Evolutionary conservation across 768 basidiomycete species (phyloP).

Genomic region (Rhizopogon sp.): DNA sequence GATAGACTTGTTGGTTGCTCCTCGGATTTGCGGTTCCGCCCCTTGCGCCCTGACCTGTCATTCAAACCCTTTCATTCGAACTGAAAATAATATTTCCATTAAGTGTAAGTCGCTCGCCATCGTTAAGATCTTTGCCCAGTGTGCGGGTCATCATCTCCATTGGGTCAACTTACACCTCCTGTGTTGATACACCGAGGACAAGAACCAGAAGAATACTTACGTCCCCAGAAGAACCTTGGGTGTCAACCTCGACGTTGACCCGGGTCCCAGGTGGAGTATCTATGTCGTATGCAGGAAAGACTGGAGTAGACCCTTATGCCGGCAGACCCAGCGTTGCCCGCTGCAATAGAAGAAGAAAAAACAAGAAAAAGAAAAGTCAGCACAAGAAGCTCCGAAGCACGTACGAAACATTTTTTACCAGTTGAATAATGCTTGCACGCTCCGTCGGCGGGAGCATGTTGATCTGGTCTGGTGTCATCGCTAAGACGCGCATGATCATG

Average conservation of each 20-base stretch:
- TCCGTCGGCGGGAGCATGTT: conserved; percentile 68
- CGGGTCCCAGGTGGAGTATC: not conserved
- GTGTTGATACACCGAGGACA: not conserved
- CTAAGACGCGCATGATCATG: conserved; percentile 72
- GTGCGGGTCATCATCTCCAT: not conserved
- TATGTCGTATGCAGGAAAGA: not conserved
- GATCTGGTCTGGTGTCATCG: conserved; percentile 85
- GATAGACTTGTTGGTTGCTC: not conserved
- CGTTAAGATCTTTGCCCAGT: not conserved
- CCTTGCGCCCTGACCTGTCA: not conserved
- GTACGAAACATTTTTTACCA: conserved; percentile 45
- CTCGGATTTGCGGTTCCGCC: not conserved
- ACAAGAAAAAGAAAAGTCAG: conserved; percentile 13
- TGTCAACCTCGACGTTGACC: not conserved
- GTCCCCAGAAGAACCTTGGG: not conserved
- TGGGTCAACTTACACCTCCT: not conserved
- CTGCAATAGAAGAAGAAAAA: conserved; percentile 10
- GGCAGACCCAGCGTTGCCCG: conserved; percentile 28
- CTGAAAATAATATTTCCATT: not conserved
- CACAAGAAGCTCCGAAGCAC: conserved; percentile 15
- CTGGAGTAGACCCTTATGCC: conserved; percentile 12
- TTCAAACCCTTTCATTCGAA: not conserved
- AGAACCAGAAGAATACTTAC: not conserved
- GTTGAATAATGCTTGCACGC: conserved; percentile 72
- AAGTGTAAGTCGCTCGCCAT: not conserved